Evolutionary conservation across 352 stramenopile species (phyloP), one percentile per base, ranked within the genome.

Genomic region (Globisporangium parvum): DNA sequence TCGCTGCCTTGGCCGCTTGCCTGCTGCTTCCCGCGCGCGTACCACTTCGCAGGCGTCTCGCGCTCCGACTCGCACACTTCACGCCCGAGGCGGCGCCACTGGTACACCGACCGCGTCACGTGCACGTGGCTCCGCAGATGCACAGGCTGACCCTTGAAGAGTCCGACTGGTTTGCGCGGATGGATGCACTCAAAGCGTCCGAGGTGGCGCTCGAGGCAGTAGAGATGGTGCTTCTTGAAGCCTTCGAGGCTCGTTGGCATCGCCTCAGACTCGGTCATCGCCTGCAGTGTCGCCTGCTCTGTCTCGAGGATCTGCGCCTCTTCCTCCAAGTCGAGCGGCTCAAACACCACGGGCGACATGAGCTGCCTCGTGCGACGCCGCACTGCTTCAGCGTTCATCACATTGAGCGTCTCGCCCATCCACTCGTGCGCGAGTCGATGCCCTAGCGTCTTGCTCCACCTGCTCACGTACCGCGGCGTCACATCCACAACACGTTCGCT

Each of bases 171-270:
- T 47, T 85, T 85, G n/a, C 73, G 71, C 15, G 83, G 83, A 23
- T 93, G 62, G 20, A 95, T 59, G 63, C 66, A 83, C 57, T 93
- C 75, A n/a, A 71, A 70, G 6, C 65, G 68, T 4, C 64, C 67
- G 9, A 96, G 65, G 53, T 93, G 81, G 14, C 75, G 73, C 60
- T 93, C 79, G 6, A 96, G 68, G 51, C 80, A 85, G 59, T 91
- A 94, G 49, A 88, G 21, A 33, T 85, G 75, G 52, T 96, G 87
- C 26, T 88, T 90, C 35, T 67, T 73, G 55, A 95, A 96, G 10
- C 62, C 77, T 51, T 90, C 77, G 12, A 89, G n/a, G 41, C 76
- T 92, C 18, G 71, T 80, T 0, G 85, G 86, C 78, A 95, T 88
- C 5, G 68, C 73, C 60, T 94, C 82, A 12, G 51, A 53, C 50